phyloP scores from a whole-genome alignment of 306 rosid species.

The Cyamopsis tetragonoloba region DNA sequence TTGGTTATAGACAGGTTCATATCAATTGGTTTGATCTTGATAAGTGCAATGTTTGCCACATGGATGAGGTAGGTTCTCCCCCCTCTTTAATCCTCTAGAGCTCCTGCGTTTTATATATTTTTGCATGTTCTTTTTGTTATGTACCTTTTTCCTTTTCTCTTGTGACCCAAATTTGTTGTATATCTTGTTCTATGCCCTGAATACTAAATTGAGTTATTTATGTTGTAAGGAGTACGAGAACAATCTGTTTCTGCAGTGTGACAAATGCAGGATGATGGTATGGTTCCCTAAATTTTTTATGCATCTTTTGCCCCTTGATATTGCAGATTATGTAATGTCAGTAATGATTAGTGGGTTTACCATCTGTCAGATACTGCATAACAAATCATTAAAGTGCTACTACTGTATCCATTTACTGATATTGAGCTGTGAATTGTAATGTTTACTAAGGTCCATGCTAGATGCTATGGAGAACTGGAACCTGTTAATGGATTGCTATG shows the following conservation, averaged over 20 bases:
- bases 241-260: conserved; percentile 96
- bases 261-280: conserved; percentile 99
- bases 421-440: conserved; percentile 11
- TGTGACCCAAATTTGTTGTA: background rate
- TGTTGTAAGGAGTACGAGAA: conserved; percentile 82
- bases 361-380: background rate
- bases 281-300: conserved; percentile 9
- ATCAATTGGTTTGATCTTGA: conserved; percentile 99
- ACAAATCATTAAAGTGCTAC: conserved; percentile 9
- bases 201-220: conserved; percentile 36
- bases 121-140: background rate
- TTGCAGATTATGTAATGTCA: background rate
- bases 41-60: conserved; percentile 97
- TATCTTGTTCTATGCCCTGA: background rate
- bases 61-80: conserved; percentile 77
- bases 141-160: background rate
- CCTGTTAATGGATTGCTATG: conserved; percentile 87
- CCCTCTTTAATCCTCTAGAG: conserved; percentile 20
- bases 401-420: conserved; percentile 20
- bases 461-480: conserved; percentile 95
- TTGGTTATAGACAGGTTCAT: conserved; percentile 95
- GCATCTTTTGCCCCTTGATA: background rate
- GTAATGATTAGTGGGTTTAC: background rate
- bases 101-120: background rate
- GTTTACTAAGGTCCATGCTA: conserved; percentile 76